A percentile compares a stretch with the other conserved stretches of the same genome.
phyloP scores from a whole-genome alignment of 2,329 filamentous ascomycete species.

The Penicillium brasilianum region DNA sequence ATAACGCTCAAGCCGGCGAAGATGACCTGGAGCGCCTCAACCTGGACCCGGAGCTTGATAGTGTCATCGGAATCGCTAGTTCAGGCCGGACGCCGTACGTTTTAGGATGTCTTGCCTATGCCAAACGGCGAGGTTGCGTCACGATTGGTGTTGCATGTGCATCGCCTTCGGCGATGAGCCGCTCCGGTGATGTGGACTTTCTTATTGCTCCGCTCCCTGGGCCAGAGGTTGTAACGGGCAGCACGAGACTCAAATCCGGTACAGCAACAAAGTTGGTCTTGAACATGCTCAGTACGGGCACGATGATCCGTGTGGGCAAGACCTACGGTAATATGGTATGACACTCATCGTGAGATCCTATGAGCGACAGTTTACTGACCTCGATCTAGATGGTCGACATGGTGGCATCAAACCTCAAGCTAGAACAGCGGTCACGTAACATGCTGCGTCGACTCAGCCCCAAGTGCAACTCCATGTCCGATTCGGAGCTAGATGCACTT shows the following conservation, averaged over 20 bases:
- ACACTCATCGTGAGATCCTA: neutral
- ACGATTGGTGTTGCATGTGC: conserved; percentile 49
- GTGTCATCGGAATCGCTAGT: conserved; percentile 51
- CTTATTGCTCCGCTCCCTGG: conserved; percentile 50
- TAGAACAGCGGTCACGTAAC: conserved; percentile 42
- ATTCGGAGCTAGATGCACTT: conserved; percentile 36
- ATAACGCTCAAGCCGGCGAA: conserved; percentile 39
- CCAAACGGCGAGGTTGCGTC: conserved; percentile 41
- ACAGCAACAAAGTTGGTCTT: conserved; percentile 53
- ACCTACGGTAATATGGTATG: conserved; percentile 51
- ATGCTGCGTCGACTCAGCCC: conserved; percentile 38
- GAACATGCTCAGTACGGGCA: conserved; percentile 53
- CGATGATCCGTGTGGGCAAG: conserved; percentile 50
- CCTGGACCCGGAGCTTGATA: conserved; percentile 41
- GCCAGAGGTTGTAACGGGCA: conserved; percentile 53
- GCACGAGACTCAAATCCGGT: conserved; percentile 54
- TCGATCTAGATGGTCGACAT: conserved; percentile 43
- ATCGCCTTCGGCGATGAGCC: conserved; percentile 40
- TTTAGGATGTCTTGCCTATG: conserved; percentile 45
- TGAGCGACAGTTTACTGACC: neutral
- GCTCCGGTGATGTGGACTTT: conserved; percentile 34
- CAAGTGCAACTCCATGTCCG: conserved; percentile 24
- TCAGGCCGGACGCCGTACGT: conserved; percentile 53
- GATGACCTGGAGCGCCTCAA: conserved; percentile 38
- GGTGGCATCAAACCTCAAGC: conserved; percentile 47